These are phyloP conservation scores for Claviceps digitariae DNA, from an alignment of 2,329 filamentous ascomycete genomes.

Conservation along the genomic window DNA sequence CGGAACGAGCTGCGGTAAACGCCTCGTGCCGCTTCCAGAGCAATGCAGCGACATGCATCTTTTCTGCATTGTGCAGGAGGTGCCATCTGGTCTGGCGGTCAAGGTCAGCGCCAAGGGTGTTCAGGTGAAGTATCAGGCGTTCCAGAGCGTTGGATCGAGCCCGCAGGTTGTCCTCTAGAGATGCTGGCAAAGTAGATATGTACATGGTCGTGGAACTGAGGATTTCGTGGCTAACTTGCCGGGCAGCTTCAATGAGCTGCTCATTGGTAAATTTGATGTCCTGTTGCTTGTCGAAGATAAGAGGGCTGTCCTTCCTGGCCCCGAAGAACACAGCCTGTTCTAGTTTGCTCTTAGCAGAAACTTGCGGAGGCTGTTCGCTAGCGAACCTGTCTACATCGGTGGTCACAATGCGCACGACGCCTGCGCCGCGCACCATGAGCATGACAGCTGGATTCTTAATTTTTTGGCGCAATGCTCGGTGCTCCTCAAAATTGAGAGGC, in stretches of 20 bases:
- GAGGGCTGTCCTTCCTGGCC: conserved; percentile 64
- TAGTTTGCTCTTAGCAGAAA: conserved; percentile 78
- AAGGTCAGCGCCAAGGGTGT: conserved; percentile 50
- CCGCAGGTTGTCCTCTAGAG: conserved; percentile 68
- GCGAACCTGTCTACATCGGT: conserved; percentile 47
- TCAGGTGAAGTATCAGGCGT: conserved; percentile 60
- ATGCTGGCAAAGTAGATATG: conserved; percentile 58
- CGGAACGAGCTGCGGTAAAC: conserved; percentile 44
- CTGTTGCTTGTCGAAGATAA: conserved; percentile 63
- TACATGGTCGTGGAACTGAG: conserved; percentile 63
- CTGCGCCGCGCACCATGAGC: conserved; percentile 48
- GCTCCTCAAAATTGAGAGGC: conserved; percentile 27
- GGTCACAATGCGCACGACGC: conserved; percentile 45
- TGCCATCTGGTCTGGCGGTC: conserved; percentile 61
- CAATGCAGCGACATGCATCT: conserved; percentile 63
- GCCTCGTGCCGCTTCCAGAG: conserved; percentile 74
- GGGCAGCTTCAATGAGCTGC: conserved; percentile 64
- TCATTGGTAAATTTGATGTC: conserved; percentile 52
- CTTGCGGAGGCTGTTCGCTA: conserved; percentile 41
- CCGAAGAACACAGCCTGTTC: conserved; percentile 94
- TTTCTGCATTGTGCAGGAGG: conserved; percentile 81
- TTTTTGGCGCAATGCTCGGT: conserved; percentile 36
- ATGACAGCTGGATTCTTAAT: conserved; percentile 50
- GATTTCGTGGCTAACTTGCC: conserved; percentile 69
- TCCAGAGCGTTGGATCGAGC: conserved; percentile 60